Evolutionary conservation across 1,284 basidiomycete species (phyloP), one percentile per base, ranked within the genome.

Genomic region (Neotropicomus parvogracilis): DNA sequence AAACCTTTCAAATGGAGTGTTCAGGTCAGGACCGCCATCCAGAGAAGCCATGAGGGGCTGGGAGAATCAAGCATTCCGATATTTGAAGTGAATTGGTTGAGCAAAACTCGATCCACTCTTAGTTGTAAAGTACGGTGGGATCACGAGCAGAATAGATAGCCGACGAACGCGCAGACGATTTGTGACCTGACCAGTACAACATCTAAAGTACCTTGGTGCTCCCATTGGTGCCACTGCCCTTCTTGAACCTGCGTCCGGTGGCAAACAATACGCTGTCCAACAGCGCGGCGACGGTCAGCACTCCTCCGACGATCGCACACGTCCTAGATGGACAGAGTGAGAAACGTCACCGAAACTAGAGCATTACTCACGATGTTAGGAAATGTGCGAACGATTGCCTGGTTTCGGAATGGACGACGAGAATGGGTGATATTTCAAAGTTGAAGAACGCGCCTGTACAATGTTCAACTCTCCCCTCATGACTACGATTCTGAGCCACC

Each of bases 361-460:
- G 24, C 24, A 12, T 28, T 14, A 79, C 91, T 66, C 59, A 94
- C 88, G 92, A 95, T 31, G 94, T 97, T 33, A 98, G 71, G 77
- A 99, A 98, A 71, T 98, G 97, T 6, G 95, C 93, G 65, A 99
- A 95, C 1, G 91, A 91, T 70, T 97, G 92, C 49, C 93, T 80
- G 33, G 80, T 86, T 66, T 97, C 94, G n/a, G 80, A 79, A 64
- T 97, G 92, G 19, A 93, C 85, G 40, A 97, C 87, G 47, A 91
- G 84, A 64, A 97, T 91, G 2, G 94, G 95, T n/a, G 92, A 95
- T 64, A 99, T 98, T 66, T 99, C 97, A 67, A 88, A 95, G 74
- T 95, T 97, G 81, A 97, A 88, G 75, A 93, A 97, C 16, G 87
- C 85, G 36, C 90, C 85, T 79, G 36, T 32, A 47, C 26, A 21